A percentile compares a stretch with the other conserved stretches of the same genome.
Conservation (phyloP, 495 filamentous ascomycete species). For the Penicillium verhagenii region DNA sequence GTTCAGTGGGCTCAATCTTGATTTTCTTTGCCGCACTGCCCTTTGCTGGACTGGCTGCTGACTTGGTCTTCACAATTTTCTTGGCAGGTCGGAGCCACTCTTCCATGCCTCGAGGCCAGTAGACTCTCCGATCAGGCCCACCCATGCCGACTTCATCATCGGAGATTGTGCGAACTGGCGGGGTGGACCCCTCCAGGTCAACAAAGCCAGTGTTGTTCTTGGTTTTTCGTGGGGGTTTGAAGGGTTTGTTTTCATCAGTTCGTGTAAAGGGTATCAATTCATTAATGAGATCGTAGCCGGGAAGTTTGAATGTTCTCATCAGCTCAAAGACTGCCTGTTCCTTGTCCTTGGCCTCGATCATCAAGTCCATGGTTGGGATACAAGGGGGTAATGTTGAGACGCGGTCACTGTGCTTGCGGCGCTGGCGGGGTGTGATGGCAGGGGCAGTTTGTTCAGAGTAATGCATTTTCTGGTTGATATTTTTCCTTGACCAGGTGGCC, state of each 20-base stretch:
- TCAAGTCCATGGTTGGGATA: slow-evolving; percentile 79
- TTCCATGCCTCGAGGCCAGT: slow-evolving; percentile 88
- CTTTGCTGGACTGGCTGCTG: slow-evolving; percentile 25
- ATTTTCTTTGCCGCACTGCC: slow-evolving; percentile 20
- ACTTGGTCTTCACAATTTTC: slow-evolving; percentile 61
- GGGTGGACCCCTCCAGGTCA: slow-evolving; percentile 48
- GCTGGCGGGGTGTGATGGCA: slow-evolving; percentile 71
- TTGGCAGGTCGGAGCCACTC: slow-evolving; percentile 85
- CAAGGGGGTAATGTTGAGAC: slow-evolving; percentile 81
- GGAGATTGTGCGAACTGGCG: slow-evolving; percentile 45
- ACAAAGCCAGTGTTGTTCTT: slow-evolving; percentile 50
- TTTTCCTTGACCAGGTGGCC: slow-evolving; percentile 82
- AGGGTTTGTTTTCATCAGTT: slow-evolving; percentile 71
- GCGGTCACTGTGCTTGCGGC: slow-evolving; percentile 80
- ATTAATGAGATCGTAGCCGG: slow-evolving; percentile 70
- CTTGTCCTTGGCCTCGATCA: slow-evolving; percentile 99
- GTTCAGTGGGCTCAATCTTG: slow-evolving; percentile 14
- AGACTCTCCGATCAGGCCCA: slow-evolving; percentile 79
- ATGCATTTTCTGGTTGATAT: slow-evolving; percentile 94
- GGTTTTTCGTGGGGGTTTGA: slow-evolving; percentile 48
- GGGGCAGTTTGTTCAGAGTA: slow-evolving; percentile 78
- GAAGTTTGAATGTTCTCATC: slow-evolving; percentile 82
- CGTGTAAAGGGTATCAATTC: slow-evolving; percentile 77
- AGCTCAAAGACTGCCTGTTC: slow-evolving; percentile 96
- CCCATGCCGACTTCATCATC: slow-evolving; percentile 85